A percentile compares a stretch with the other conserved stretches of the same genome.
Conservation (phyloP, 1,284 basidiomycete species). For the Abortiporus biennis region DNA sequence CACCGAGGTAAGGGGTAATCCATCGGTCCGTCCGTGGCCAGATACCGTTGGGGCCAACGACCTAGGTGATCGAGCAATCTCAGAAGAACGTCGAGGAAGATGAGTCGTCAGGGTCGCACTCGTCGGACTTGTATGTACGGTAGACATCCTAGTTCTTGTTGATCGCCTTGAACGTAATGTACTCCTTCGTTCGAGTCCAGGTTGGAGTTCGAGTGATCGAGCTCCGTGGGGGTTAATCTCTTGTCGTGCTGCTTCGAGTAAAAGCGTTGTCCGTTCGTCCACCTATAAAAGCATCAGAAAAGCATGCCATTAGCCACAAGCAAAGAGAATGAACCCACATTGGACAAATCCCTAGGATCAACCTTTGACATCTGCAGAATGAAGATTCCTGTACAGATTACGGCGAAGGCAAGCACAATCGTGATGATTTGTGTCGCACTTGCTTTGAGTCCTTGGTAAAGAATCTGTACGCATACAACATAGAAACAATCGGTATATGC, state of each 20-base stretch:
- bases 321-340: constrained; percentile 15
- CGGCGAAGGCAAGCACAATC: constrained; percentile 54
- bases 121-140: constrained; percentile 2
- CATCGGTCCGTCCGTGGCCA: too few species aligned
- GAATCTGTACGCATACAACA: constrained; percentile 31
- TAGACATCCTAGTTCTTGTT: constrained; percentile 10
- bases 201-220: constrained; percentile 13
- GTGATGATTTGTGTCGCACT: constrained; percentile 48
- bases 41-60: background rate
- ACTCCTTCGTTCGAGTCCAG: constrained; percentile 13
- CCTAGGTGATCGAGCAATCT: background rate
- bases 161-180: constrained; percentile 21
- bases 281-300: constrained; percentile 12
- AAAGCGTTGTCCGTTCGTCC: constrained; percentile 21
- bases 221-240: constrained; percentile 20
- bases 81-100: background rate
- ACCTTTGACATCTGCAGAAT: constrained; percentile 66
- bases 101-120: background rate
- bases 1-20: too few species aligned
- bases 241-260: constrained; percentile 23
- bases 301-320: background rate
- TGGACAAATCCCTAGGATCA: constrained; percentile 37
- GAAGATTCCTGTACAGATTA: constrained; percentile 52
- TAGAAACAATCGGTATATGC: background rate
- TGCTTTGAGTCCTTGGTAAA: constrained; percentile 62